Conservation (phyloP, 1,284 basidiomycete genomes). For the Pseudozyma tsukubaensis region DNA sequence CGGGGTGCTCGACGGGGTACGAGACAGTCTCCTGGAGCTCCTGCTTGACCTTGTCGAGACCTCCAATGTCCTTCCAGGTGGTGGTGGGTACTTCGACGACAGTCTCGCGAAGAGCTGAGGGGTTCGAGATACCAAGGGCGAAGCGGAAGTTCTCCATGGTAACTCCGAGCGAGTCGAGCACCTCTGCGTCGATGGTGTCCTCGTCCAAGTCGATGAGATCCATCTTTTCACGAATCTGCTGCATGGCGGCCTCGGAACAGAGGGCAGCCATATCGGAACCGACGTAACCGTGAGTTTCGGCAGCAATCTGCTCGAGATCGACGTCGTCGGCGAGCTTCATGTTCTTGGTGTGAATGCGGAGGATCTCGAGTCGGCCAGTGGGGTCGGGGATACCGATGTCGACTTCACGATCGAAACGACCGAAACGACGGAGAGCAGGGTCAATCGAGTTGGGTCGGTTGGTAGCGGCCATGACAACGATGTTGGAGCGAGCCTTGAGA, state of each 20-base stretch:
- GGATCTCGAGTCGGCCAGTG: constrained; percentile 96
- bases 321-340: constrained; percentile 99
- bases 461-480: constrained; percentile 99
- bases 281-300: constrained; percentile 98
- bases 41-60: constrained; percentile 98
- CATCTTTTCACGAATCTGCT: constrained; percentile 99
- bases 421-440: constrained; percentile 95
- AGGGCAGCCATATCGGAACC: constrained; percentile 96
- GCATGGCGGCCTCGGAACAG: constrained; percentile 97
- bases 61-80: constrained; percentile 99
- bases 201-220: constrained; percentile 82
- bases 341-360: constrained; percentile 99
- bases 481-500: constrained; percentile 96
- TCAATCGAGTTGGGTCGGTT: constrained; percentile 99
- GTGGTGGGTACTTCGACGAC: constrained; percentile 95
- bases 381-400: constrained; percentile 99
- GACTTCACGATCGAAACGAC: constrained; percentile 98
- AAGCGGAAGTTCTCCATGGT: constrained; percentile 99
- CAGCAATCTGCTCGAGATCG: constrained; percentile 95
- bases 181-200: constrained; percentile 96
- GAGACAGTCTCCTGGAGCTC: constrained; percentile 99
- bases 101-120: constrained; percentile 95
- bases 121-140: constrained; percentile 91
- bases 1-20: constrained; percentile 99
- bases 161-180: constrained; percentile 92